Conservation (phyloP, 2,329 filamentous ascomycete genomes). For the Shiraia sp. region DNA sequence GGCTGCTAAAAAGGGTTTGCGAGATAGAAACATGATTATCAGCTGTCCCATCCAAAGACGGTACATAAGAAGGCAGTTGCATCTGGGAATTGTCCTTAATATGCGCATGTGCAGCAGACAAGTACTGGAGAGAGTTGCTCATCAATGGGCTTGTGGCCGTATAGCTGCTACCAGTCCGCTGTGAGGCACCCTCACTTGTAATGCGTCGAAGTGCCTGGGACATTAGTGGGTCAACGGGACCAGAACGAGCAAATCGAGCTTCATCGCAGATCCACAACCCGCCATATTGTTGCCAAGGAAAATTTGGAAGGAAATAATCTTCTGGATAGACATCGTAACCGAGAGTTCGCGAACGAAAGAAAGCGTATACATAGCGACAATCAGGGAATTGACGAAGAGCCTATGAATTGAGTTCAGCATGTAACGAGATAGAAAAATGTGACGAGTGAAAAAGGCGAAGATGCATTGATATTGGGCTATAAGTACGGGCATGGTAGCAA, state of each 20-base stretch:
- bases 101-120: slow-evolving; percentile 1
- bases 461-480: slow-evolving; percentile 7
- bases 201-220: slow-evolving; percentile 35
- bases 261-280: slow-evolving; percentile 44
- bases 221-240: slow-evolving; percentile 24
- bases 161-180: slow-evolving; percentile 11
- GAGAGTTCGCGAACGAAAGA: slow-evolving; percentile 42
- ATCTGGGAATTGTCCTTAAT: slow-evolving; percentile 1
- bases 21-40: slow-evolving; percentile 3
- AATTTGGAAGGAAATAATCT: slow-evolving; percentile 42
- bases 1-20: slow-evolving; percentile 4
- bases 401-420: slow-evolving; percentile 35
- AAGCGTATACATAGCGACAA: slow-evolving; percentile 43
- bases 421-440: neutral
- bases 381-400: slow-evolving; percentile 44
- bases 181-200: slow-evolving; percentile 29
- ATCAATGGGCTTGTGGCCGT: slow-evolving; percentile 21
- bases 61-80: slow-evolving; percentile 11
- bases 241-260: slow-evolving; percentile 41
- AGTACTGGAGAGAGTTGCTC: slow-evolving; percentile 14
- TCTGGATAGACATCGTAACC: slow-evolving; percentile 46
- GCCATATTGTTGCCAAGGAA: slow-evolving; percentile 45
- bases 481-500: slow-evolving; percentile 12
- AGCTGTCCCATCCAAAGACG: slow-evolving; percentile 17
- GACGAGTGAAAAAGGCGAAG: neutral